phyloP scores from a whole-genome alignment of 495 filamentous ascomycete genomes.

The Stereocaulon alpinum region DNA sequence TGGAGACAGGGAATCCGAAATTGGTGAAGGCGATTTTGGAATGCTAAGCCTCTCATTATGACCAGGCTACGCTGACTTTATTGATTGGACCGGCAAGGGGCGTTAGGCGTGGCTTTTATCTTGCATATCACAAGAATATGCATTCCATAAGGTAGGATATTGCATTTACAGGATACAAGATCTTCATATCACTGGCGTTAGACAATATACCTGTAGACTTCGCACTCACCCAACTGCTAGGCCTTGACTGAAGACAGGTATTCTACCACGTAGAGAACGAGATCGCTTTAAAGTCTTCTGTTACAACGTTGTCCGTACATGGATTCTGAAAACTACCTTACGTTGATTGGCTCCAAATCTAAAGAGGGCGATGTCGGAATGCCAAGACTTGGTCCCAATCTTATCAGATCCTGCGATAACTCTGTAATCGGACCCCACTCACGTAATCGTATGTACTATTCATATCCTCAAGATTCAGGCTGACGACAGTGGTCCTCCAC shows the following conservation, averaged over 20 bases:
- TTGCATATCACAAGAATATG: no score
- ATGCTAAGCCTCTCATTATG: constrained; percentile 17
- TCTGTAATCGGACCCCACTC: background rate
- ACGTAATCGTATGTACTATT: background rate
- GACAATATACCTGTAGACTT: no score
- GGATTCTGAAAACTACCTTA: background rate
- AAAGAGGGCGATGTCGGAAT: background rate
- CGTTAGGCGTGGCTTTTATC: background rate
- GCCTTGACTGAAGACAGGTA: no score
- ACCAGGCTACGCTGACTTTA: background rate
- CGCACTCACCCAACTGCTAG: no score
- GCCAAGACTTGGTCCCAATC: background rate
- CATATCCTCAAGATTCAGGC: background rate
- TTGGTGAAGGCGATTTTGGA: constrained; percentile 43
- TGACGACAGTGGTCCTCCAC: background rate
- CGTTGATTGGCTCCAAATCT: no score
- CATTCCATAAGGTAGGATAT: no score
- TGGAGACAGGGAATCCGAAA: constrained; percentile 38
- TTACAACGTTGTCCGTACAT: no score
- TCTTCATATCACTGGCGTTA: no score
- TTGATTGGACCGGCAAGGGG: background rate
- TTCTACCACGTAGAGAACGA: no score
- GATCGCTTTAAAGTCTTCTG: no score
- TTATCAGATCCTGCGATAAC: constrained; percentile 9
- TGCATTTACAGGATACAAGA: no score